Conservation (phyloP, 345 rosid genomes). For the Arabidopsis suecica region DNA sequence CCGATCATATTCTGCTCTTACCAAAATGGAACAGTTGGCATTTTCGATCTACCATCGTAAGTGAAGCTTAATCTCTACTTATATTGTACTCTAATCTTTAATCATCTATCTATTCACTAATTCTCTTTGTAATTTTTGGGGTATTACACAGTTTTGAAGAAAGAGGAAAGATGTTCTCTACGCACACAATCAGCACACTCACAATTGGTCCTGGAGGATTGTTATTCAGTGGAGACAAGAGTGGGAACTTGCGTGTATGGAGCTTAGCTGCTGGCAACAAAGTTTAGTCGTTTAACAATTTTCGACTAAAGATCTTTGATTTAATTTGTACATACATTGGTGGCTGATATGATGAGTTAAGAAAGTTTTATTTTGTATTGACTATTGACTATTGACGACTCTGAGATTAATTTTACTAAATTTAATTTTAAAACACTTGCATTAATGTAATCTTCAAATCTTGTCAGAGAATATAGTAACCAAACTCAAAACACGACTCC, state of each 20-base stretch:
- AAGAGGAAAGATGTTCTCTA: conserved; percentile 59
- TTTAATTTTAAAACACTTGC: conserved; percentile 1
- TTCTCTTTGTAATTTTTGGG: not conserved
- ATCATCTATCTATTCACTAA: not conserved
- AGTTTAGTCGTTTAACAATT: conserved; percentile 3
- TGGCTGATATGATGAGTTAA: not conserved
- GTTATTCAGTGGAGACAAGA: conserved; percentile 61
- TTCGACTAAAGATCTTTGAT: not conserved
- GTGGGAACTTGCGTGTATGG: conserved; percentile 48
- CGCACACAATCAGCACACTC: conserved; percentile 45
- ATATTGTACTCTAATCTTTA: not conserved
- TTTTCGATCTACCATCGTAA: conserved; percentile 60
- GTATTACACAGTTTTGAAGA: conserved; percentile 34
- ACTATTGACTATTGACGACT: too few species aligned
- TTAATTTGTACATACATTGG: conserved; percentile 19
- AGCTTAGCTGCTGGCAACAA: conserved; percentile 36
- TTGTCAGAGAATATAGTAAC: too few species aligned
- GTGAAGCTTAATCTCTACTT: conserved; percentile 20
- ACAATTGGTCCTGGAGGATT: conserved; percentile 50
- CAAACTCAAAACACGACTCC: too few species aligned
- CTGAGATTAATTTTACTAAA: not conserved
- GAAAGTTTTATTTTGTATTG: not conserved
- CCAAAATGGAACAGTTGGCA: conserved; percentile 45
- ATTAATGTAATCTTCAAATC: too few species aligned
- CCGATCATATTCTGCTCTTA: conserved; percentile 56